Evolutionary conservation across 331 rosid species (phyloP).

Genomic region (Malus hybrid): DNA sequence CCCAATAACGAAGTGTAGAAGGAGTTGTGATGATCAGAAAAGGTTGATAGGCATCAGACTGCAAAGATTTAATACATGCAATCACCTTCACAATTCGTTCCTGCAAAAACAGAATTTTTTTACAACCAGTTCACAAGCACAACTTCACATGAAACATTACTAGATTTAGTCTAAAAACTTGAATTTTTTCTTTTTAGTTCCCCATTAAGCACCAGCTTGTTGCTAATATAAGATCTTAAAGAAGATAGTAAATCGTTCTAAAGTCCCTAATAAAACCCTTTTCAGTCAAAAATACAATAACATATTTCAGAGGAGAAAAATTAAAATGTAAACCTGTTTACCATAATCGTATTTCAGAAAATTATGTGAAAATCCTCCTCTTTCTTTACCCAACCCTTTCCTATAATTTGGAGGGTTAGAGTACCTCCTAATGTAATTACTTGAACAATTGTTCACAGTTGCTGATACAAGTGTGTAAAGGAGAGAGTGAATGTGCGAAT

Average conservation of each 20-base stretch:
- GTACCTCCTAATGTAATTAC: not conserved
- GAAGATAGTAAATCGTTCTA: not conserved
- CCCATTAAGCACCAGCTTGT: not conserved
- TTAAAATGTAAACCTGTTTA: not conserved
- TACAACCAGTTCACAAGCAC: not conserved
- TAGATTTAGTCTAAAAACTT: not conserved
- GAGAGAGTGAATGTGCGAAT: not conserved
- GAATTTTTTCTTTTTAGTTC: not conserved
- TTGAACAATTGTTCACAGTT: not conserved
- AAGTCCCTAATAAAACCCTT: not conserved
- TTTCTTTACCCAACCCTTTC: not conserved
- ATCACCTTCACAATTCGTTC: constrained; percentile 42
- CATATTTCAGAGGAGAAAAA: not conserved
- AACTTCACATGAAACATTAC: not conserved
- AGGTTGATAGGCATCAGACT: constrained; percentile 32
- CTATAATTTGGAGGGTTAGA: not conserved
- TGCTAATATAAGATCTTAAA: no score
- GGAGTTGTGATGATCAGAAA: constrained; percentile 55
- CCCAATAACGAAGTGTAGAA: constrained; percentile 45
- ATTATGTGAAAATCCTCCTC: not conserved
- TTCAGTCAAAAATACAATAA: not conserved
- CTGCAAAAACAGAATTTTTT: constrained; percentile 27
- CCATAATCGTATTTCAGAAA: not conserved
- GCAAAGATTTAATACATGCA: constrained; percentile 43
- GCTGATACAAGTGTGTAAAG: not conserved